These are phyloP conservation scores for Xylariaceae sp. DNA, from an alignment of 2,329 filamentous ascomycete species.

Conservation along the genomic window DNA sequence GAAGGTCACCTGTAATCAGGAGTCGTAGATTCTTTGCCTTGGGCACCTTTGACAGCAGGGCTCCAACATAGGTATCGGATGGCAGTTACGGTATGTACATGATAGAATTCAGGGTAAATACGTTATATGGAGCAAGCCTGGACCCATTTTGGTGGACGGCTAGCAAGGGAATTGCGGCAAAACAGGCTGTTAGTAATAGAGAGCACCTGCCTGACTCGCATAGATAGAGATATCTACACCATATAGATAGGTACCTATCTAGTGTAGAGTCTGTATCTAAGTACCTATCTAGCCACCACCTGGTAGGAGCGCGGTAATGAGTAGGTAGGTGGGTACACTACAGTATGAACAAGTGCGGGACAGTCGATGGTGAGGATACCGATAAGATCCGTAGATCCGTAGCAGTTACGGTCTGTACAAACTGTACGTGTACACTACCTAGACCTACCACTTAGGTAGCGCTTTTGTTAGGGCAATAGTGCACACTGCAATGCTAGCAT, in stretches of 20 bases:
- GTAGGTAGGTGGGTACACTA: not conserved
- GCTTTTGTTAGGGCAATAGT: not conserved
- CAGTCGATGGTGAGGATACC: not conserved
- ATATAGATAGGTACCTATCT: too few species aligned
- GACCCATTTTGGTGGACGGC: not conserved
- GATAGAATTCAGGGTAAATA: not conserved
- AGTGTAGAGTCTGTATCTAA: too few species aligned
- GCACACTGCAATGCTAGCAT: too few species aligned
- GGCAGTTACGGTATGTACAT: not conserved
- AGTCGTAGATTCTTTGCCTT: not conserved
- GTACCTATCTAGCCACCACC: too few species aligned
- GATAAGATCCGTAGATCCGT: not conserved
- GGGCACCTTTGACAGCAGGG: not conserved
- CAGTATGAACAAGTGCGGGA: not conserved
- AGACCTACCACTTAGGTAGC: not conserved
- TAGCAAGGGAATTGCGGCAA: not conserved
- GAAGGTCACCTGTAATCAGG: not conserved
- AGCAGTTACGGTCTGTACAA: not conserved
- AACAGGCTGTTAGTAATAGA: not conserved
- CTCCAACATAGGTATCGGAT: not conserved
- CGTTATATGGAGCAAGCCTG: not conserved
- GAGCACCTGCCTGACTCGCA: not conserved
- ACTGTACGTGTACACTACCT: not conserved
- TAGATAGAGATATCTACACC: not conserved
- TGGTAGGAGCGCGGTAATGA: not conserved